Conservation (phyloP, 2,329 filamentous ascomycete species). For the Alternaria novae-zelandiae region DNA sequence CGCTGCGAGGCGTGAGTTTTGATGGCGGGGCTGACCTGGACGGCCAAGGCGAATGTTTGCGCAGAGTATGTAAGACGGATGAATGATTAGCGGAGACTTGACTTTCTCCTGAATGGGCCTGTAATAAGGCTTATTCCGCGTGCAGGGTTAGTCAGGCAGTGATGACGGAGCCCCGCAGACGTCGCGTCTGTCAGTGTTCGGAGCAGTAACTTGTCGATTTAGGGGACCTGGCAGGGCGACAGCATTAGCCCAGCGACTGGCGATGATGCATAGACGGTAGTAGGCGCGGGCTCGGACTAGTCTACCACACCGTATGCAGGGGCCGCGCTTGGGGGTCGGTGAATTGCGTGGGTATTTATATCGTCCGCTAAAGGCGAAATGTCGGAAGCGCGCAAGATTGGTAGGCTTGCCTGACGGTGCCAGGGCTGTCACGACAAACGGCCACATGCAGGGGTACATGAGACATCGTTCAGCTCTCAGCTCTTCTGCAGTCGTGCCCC, state of each 20-base stretch:
- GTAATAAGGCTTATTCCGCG: background rate
- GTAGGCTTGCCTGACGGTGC: conserved; percentile 6
- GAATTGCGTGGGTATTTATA: conserved; percentile 8
- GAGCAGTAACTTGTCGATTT: background rate
- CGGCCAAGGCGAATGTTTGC: conserved; percentile 3
- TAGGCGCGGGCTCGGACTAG: conserved; percentile 18
- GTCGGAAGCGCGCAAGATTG: conserved; percentile 6
- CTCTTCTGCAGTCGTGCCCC: conserved; percentile 3
- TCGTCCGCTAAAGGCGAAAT: conserved; percentile 14
- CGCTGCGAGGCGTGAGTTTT: conserved; percentile 6
- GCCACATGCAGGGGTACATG: conserved; percentile 11
- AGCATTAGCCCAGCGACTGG: conserved; percentile 2
- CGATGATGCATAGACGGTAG: conserved; percentile 17
- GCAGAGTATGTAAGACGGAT: background rate
- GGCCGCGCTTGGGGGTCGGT: conserved; percentile 10
- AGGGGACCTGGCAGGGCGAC: background rate
- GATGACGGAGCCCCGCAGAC: background rate
- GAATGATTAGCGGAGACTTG: background rate
- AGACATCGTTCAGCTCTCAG: conserved; percentile 15
- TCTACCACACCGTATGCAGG: conserved; percentile 7
- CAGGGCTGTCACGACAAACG: conserved; percentile 12
- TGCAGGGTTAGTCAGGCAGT: background rate
- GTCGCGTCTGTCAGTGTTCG: background rate
- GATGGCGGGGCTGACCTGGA: conserved; percentile 13
- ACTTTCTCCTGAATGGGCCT: background rate